Base-by-base conservation (phyloP, 805 yeast genomes). In the Saccharomyces jurei region DNA sequence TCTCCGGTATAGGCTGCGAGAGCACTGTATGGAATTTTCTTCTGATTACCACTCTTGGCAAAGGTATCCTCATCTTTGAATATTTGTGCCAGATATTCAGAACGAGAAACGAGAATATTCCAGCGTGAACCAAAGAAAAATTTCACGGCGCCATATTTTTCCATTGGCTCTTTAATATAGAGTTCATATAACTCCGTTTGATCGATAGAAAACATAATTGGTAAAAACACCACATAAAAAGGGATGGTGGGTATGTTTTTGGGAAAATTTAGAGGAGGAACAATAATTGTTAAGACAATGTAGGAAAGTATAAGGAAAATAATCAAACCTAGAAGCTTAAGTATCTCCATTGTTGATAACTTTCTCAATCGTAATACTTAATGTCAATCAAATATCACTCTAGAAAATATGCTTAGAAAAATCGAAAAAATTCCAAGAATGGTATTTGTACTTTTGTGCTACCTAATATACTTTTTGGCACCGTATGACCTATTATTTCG, bases 11-110 rank as follows among this genome's bases (percentile, higher is more conserved):
- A 82, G 3, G 73, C 70, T 1, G 84, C 76, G 29, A 81, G 60
- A 6, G 81, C 79, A 6, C 84, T 74, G 54, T 78, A 71, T 0
- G 85, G 84, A 21, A 81, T 80, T 61, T 82, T 82, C 54, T 75
- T 73, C 22, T 80, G 83, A 54, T 82, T 82, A 0, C 86, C 86
- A 61, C 84, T 79, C 57, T 82, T 82, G 3, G 80, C 81, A 66
- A 74, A 82, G 1, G 73, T 65, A 21, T 74, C 70, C 54, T 81
- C 83, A 52, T 80, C 73, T 58, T 72, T 77, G 56, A 81, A 74
- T 6, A 81, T 63, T 52, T 77, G 77, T 5, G 66, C 63, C 56
- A 82, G 65, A 52, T 66, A 73, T 31, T 75, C 74, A 2, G 85
- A 85, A 50, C 64, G 73, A 1, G 79, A 71, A 0, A 81, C 80